Evolutionary conservation across 371 early-diverging fungal species (phyloP).

Genomic region (Mortierella sp.): DNA sequence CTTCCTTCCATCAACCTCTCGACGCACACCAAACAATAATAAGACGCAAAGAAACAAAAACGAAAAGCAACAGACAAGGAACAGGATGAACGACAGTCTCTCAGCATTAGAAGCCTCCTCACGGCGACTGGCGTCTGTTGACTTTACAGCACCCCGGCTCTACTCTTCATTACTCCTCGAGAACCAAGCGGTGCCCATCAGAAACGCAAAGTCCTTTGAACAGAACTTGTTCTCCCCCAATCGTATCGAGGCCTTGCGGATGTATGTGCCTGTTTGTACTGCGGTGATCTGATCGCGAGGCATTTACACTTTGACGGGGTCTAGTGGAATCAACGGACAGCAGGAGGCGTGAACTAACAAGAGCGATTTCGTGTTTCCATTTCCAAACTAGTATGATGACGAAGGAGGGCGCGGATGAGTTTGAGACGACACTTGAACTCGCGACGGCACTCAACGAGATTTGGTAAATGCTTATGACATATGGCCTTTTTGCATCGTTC

Average conservation of each 20-base stretch:
- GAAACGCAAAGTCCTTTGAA: constrained; percentile 43
- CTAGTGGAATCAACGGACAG: too few relatives aligned
- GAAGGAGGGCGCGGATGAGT: constrained; percentile 39
- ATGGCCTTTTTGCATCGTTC: not conserved
- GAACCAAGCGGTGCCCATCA: constrained; percentile 44
- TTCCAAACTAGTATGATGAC: constrained; percentile 29
- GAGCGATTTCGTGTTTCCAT: not conserved
- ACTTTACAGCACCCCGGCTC: constrained; percentile 45
- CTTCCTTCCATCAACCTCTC: not conserved
- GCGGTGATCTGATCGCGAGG: not conserved
- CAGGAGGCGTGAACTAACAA: not conserved
- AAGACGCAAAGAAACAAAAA: not conserved
- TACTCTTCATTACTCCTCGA: constrained; percentile 46
- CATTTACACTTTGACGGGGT: too few relatives aligned
- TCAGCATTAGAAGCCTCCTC: constrained; percentile 37
- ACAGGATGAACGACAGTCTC: constrained; percentile 22
- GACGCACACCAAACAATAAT: not conserved
- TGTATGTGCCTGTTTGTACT: constrained; percentile 15
- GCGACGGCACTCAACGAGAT: constrained; percentile 48
- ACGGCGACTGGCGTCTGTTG: constrained; percentile 28
- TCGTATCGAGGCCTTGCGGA: constrained; percentile 30
- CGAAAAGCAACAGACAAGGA: not conserved
- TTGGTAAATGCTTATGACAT: constrained; percentile 17
- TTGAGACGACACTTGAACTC: constrained; percentile 36
- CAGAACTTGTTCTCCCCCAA: constrained; percentile 32